These are phyloP conservation scores for Boletellus deceptivus DNA, from an alignment of 1,284 basidiomycete genomes.

Conservation along the genomic window DNA sequence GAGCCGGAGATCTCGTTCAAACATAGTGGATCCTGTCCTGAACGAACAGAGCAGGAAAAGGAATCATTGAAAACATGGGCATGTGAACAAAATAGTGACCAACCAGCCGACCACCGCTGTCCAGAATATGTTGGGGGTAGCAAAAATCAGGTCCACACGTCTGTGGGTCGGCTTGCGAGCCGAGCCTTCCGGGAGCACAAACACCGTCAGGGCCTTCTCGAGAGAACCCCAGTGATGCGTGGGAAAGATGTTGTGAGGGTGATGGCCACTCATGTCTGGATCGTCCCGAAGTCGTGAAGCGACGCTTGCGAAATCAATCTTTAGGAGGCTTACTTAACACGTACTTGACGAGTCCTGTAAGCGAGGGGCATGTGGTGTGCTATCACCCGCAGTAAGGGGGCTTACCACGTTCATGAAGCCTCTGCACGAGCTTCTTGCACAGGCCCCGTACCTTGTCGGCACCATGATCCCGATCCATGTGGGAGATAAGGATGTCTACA, in stretches of 20 bases:
- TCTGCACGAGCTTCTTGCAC: slow-evolving; percentile 48
- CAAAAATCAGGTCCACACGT: slow-evolving; percentile 75
- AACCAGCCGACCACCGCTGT: slow-evolving; percentile 78
- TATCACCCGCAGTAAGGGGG: background rate
- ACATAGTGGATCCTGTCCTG: slow-evolving; percentile 81
- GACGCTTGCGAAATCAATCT: slow-evolving; percentile 8
- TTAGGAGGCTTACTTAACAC: slow-evolving; percentile 54
- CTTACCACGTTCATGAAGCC: slow-evolving; percentile 54
- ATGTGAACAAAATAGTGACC: background rate
- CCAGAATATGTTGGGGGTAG: slow-evolving; percentile 67
- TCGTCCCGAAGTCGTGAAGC: slow-evolving; percentile 10
- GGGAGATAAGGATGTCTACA: slow-evolving; percentile 78
- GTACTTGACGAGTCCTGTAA: slow-evolving; percentile 60
- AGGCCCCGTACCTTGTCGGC: slow-evolving; percentile 47
- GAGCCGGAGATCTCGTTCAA: slow-evolving; percentile 72
- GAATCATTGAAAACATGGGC: background rate
- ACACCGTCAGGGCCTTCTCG: slow-evolving; percentile 70
- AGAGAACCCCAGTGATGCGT: slow-evolving; percentile 61
- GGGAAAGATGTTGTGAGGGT: slow-evolving; percentile 50
- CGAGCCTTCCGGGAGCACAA: slow-evolving; percentile 48
- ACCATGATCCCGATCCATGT: slow-evolving; percentile 46
- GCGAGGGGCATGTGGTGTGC: background rate
- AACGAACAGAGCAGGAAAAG: background rate
- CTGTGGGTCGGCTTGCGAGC: slow-evolving; percentile 43
- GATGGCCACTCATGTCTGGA: slow-evolving; percentile 56